A percentile compares a stretch with the other conserved stretches of the same genome.
Evolutionary conservation across 148 eudicot genomes (phyloP).

Genomic region (Silene uniflora): DNA sequence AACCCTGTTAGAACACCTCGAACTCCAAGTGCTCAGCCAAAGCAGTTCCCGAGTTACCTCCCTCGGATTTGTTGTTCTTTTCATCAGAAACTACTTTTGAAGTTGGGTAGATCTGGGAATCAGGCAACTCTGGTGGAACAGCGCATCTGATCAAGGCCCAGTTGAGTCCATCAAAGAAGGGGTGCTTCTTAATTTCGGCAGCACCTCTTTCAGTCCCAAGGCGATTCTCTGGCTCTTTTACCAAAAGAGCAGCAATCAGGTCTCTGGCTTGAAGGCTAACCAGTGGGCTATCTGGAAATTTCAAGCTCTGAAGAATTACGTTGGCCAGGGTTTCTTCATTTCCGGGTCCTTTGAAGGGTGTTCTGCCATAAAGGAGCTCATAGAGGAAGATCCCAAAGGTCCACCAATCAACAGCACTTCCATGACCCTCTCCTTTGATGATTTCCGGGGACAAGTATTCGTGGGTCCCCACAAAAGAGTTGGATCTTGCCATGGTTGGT

Average conservation of each 20-base stretch:
- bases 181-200: conserved; percentile 88
- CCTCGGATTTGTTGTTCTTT: conserved; percentile 42
- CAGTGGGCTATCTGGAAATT: conserved; percentile 74
- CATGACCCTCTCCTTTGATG: conserved; percentile 93
- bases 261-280: conserved; percentile 85
- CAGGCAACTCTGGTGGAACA: conserved; percentile 72
- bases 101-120: conserved; percentile 31
- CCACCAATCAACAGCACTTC: conserved; percentile 99
- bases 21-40: conserved; percentile 62
- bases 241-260: conserved; percentile 61
- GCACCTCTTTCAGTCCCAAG: conserved; percentile 82
- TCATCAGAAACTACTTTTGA: conserved; percentile 29
- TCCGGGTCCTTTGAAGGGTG: conserved; percentile 78
- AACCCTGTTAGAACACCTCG: conserved; percentile 51
- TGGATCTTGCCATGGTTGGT: conserved; percentile 83
- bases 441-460: conserved; percentile 92
- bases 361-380: conserved; percentile 86
- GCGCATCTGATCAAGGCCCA: conserved; percentile 99
- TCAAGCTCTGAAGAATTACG: conserved; percentile 60
- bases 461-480: conserved; percentile 93
- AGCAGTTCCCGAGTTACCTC: conserved; percentile 38
- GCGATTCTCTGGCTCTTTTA: conserved; percentile 75
- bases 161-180: conserved; percentile 80
- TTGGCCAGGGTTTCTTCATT: conserved; percentile 86
- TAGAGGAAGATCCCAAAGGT: conserved; percentile 77